Percentiles rank a stretch among this genome's conserved stretches.
These are phyloP conservation scores for Auriscalpium microsporum DNA, from an alignment of 768 basidiomycete genomes.

Conservation along the genomic window DNA sequence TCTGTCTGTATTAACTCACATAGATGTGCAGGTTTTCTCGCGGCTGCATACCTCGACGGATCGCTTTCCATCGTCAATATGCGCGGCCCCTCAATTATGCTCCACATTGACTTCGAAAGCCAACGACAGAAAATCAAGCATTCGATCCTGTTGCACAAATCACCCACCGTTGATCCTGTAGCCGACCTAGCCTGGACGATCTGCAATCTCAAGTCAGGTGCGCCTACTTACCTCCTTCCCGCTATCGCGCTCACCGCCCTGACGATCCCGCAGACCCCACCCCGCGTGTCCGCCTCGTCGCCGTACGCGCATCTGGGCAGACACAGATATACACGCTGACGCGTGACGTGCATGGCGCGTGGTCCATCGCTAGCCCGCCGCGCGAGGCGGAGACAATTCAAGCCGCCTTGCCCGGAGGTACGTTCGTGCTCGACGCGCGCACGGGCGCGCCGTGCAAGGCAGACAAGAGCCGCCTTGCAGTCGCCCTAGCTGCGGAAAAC, in stretches of 20 bases:
- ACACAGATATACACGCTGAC: slow-evolving; percentile 50
- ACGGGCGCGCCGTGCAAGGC: slow-evolving; percentile 39
- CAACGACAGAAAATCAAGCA: slow-evolving; percentile 32
- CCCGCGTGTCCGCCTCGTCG: slow-evolving; percentile 52
- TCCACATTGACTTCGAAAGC: slow-evolving; percentile 35
- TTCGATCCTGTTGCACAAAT: slow-evolving; percentile 25
- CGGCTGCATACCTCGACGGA: slow-evolving; percentile 56
- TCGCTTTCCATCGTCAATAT: slow-evolving; percentile 61
- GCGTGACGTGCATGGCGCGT: slow-evolving; percentile 24
- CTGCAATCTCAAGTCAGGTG: slow-evolving; percentile 46
- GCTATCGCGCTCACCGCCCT: no score
- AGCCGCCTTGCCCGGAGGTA: slow-evolving; percentile 37
- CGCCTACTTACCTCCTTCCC: not conserved
- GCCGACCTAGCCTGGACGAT: slow-evolving; percentile 61
- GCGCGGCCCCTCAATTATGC: slow-evolving; percentile 61
- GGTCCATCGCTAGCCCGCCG: slow-evolving; percentile 29
- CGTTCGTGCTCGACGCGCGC: slow-evolving; percentile 48
- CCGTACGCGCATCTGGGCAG: slow-evolving; percentile 46
- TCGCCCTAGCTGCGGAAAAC: slow-evolving; percentile 19
- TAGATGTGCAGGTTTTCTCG: slow-evolving; percentile 56
- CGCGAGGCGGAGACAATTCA: slow-evolving; percentile 32
- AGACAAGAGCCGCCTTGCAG: slow-evolving; percentile 34
- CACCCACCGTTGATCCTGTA: slow-evolving; percentile 36
- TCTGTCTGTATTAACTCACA: slow-evolving; percentile 1
- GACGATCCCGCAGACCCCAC: slow-evolving; percentile 29